These are phyloP conservation scores for Pestalotiopsis sp. DNA, from an alignment of 2,329 filamentous ascomycete genomes.

Conservation along the genomic window DNA sequence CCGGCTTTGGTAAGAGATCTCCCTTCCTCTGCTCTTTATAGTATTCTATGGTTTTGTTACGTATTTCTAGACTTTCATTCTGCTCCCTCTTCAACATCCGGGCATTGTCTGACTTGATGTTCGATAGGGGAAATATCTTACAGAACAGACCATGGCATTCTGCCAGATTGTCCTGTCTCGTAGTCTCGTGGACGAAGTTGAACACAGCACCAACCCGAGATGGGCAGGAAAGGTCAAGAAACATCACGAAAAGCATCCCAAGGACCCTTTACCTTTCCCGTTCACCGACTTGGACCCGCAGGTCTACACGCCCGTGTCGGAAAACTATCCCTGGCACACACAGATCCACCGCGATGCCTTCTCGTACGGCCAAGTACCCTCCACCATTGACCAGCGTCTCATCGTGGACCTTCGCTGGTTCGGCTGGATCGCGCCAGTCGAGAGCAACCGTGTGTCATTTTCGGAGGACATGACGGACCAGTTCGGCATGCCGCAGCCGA, in stretches of 20 bases:
- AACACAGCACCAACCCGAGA: neutral
- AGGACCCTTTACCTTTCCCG: constrained; percentile 18
- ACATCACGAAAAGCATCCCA: neutral
- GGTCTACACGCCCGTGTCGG: constrained; percentile 18
- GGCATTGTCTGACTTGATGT: constrained; percentile 13
- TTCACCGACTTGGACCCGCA: constrained; percentile 21
- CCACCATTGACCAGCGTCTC: constrained; percentile 22
- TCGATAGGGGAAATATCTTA: constrained; percentile 24
- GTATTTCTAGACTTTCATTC: neutral
- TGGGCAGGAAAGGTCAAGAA: neutral
- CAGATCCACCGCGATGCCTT: constrained; percentile 30
- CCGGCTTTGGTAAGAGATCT: neutral
- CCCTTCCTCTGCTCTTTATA: neutral
- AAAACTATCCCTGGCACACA: constrained; percentile 25
- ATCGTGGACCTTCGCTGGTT: constrained; percentile 25
- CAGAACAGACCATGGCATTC: constrained; percentile 27
- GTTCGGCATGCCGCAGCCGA: constrained; percentile 29
- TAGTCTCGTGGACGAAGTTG: constrained; percentile 16
- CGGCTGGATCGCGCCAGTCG: constrained; percentile 18
- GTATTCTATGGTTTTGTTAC: too few species aligned
- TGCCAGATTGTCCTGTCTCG: constrained; percentile 27
- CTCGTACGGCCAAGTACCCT: constrained; percentile 23
- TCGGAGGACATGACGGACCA: constrained; percentile 19
- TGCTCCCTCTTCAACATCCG: neutral
- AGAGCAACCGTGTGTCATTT: constrained; percentile 19